A percentile compares a stretch with the other conserved stretches of the same genome.
Evolutionary conservation across 768 basidiomycete species (phyloP).

Genomic region (Omphalotus guepiniiformis): DNA sequence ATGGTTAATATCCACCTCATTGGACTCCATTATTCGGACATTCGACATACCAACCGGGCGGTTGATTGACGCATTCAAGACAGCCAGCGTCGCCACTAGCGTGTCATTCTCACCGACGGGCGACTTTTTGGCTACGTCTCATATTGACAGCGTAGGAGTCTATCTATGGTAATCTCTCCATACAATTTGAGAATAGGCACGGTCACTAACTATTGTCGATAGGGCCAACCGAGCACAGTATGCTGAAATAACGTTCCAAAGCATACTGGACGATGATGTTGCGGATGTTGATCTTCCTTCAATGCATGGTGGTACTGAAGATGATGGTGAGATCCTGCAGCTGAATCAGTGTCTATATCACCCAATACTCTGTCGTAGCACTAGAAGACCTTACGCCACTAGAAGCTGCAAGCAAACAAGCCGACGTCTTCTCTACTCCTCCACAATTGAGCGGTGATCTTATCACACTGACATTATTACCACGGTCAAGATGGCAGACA

Average conservation of each 20-base stretch:
- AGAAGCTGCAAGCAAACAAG: slow-evolving; percentile 51
- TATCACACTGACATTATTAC: slow-evolving; percentile 89
- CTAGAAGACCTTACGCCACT: slow-evolving; percentile 69
- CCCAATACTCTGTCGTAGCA: slow-evolving; percentile 33
- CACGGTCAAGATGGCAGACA: slow-evolving; percentile 93
- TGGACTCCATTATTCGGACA: slow-evolving; percentile 90
- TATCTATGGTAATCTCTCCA: slow-evolving; percentile 70
- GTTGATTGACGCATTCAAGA: slow-evolving; percentile 89
- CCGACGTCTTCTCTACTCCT: slow-evolving; percentile 79
- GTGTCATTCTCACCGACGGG: slow-evolving; percentile 91
- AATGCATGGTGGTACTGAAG: slow-evolving; percentile 78
- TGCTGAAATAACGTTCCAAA: slow-evolving; percentile 75
- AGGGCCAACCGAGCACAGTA: slow-evolving; percentile 98
- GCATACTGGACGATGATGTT: slow-evolving; percentile 73
- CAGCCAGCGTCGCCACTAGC: slow-evolving; percentile 82
- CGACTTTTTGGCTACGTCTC: slow-evolving; percentile 93
- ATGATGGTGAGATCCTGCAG: slow-evolving; percentile 53
- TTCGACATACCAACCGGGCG: slow-evolving; percentile 94
- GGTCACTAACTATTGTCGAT: slow-evolving; percentile 8
- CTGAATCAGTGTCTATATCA: background rate
- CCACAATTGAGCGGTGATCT: slow-evolving; percentile 85
- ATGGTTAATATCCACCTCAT: slow-evolving; percentile 85
- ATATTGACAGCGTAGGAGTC: slow-evolving; percentile 91
- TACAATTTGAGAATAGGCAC: background rate
- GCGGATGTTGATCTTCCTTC: slow-evolving; percentile 71